Percentiles rank a stretch among this genome's conserved stretches.
Conservation (phyloP, 179 eudicot species). For the Vitellaria paradoxa region DNA sequence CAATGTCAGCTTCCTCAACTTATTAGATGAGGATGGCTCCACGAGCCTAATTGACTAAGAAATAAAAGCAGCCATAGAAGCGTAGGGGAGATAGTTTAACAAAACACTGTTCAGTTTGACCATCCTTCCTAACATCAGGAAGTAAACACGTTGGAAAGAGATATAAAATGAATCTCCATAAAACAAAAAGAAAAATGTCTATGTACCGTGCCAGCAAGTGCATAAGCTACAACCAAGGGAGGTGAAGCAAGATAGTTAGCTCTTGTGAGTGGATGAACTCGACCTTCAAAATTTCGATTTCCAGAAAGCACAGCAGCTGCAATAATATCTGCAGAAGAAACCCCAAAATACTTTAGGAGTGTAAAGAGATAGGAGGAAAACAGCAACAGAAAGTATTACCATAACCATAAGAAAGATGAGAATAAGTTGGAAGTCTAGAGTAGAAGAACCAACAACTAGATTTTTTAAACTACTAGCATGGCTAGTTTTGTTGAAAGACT, state of each 20-base stretch:
- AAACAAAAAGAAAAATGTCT: background rate
- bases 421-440: background rate
- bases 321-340: constrained; percentile 50
- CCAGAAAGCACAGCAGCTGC: constrained; percentile 99
- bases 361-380: too few relatives aligned
- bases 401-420: background rate
- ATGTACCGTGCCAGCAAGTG: constrained; percentile 97
- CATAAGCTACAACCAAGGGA: constrained; percentile 97
- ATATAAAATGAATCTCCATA: background rate
- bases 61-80: background rate
- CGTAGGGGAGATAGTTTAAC: background rate
- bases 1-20: background rate
- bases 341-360: background rate
- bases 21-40: background rate
- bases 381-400: background rate
- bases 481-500: background rate
- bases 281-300: constrained; percentile 99
- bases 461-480: background rate
- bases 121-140: background rate
- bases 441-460: background rate
- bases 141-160: background rate
- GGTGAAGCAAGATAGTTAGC: constrained; percentile 99
- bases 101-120: background rate
- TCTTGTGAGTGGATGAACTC: constrained; percentile 95
- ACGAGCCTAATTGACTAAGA: background rate